Conservation (phyloP, 805 yeast genomes). For the Candida insectalens region DNA sequence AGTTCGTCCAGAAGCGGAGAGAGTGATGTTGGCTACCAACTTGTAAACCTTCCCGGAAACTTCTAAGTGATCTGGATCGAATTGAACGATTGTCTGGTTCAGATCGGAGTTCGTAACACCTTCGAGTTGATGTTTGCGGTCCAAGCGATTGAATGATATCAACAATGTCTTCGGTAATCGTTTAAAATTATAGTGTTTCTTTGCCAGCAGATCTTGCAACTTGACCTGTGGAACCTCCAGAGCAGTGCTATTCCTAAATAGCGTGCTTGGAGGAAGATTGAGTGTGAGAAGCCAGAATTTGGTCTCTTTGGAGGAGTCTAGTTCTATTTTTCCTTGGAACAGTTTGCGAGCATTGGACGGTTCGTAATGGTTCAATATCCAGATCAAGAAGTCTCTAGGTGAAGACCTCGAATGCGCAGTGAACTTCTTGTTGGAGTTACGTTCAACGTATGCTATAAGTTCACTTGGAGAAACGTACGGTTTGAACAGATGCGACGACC, state of each 20-base stretch:
- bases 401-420: conserved; percentile 29
- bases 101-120: conserved; percentile 29
- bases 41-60: conserved; percentile 26
- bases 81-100: conserved; percentile 57
- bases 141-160: conserved; percentile 48
- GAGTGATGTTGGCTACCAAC: conserved; percentile 39
- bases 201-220: conserved; percentile 33
- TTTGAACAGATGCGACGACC: conserved; percentile 53
- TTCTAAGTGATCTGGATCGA: conserved; percentile 30
- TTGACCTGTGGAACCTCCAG: conserved; percentile 42
- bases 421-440: conserved; percentile 33
- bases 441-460: conserved; percentile 39
- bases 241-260: conserved; percentile 40
- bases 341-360: conserved; percentile 18
- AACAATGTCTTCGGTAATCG: conserved; percentile 45
- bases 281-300: conserved; percentile 48
- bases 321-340: conserved; percentile 44
- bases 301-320: conserved; percentile 13
- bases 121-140: conserved; percentile 21
- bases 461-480: conserved; percentile 63
- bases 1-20: no score
- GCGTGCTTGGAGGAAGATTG: conserved; percentile 49
- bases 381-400: conserved; percentile 49
- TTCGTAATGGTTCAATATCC: conserved; percentile 40
- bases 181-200: conserved; percentile 29